Conservation (phyloP, 1,139 yeast genomes). For the Taphrina sp. region DNA sequence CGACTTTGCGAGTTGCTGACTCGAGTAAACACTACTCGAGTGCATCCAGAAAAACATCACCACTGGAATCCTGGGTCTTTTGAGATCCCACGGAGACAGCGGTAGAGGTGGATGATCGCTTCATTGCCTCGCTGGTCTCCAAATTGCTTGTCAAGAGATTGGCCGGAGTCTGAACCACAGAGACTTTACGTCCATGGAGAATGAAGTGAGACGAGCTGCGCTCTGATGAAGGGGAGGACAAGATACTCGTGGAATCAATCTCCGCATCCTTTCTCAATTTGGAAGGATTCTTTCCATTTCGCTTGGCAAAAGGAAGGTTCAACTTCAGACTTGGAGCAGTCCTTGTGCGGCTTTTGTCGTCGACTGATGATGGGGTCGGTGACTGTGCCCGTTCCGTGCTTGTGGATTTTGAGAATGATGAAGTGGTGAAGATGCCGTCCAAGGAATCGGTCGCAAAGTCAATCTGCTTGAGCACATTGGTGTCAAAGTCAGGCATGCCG, state of each 20-base stretch:
- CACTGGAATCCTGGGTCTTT: not conserved
- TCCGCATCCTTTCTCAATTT: slow-evolving; percentile 3
- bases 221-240: slow-evolving; percentile 20
- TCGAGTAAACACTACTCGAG: too few relatives aligned
- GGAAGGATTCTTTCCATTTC: not conserved
- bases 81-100: not conserved
- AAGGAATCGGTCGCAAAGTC: slow-evolving; percentile 8
- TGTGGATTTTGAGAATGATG: not conserved
- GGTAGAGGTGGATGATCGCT: not conserved
- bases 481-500: not conserved
- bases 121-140: not conserved
- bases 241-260: not conserved
- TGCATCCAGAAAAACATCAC: slow-evolving; percentile 13
- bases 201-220: slow-evolving; percentile 22
- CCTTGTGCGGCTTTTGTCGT: not conserved
- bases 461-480: not conserved
- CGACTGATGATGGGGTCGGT: not conserved
- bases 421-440: slow-evolving; percentile 8
- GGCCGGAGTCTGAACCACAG: slow-evolving; percentile 28
- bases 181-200: slow-evolving; percentile 29
- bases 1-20: too few relatives aligned
- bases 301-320: slow-evolving; percentile 2
- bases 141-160: slow-evolving; percentile 17
- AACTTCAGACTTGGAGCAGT: slow-evolving; percentile 1
- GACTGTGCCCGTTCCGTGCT: not conserved